These are phyloP conservation scores for Neurospora intermedia DNA, from an alignment of 495 filamentous ascomycete species.

Conservation along the genomic window DNA sequence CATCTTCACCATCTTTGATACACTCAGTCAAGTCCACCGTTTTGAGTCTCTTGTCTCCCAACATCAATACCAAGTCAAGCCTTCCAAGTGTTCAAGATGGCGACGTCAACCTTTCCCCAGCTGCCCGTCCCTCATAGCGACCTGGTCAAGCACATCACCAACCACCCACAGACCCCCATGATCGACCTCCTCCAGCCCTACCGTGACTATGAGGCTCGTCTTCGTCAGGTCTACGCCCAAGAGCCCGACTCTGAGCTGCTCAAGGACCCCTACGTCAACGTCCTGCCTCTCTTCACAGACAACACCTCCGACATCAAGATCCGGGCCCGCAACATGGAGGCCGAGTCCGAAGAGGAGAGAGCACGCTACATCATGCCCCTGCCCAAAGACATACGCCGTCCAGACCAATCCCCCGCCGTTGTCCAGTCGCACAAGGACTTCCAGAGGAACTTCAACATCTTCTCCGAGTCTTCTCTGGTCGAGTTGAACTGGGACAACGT, in stretches of 20 bases:
- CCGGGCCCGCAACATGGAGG: constrained; percentile 49
- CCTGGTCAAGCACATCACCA: constrained; percentile 35
- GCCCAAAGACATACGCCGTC: constrained; percentile 44
- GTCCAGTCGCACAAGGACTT: constrained; percentile 57
- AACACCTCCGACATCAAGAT: constrained; percentile 45
- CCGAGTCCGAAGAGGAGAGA: constrained; percentile 48
- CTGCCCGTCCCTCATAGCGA: constrained; percentile 32
- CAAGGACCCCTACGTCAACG: constrained; percentile 51
- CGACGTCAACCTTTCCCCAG: constrained; percentile 24
- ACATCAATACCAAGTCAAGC: neutral
- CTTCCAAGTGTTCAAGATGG: constrained; percentile 16
- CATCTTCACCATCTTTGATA: neutral
- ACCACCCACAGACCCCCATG: constrained; percentile 44
- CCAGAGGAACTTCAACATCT: constrained; percentile 63
- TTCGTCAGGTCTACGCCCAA: constrained; percentile 65
- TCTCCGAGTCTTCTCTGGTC: constrained; percentile 52
- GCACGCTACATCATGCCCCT: constrained; percentile 64
- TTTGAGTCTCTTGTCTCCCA: neutral
- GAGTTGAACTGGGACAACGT: constrained; percentile 72
- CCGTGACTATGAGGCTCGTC: constrained; percentile 52
- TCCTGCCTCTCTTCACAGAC: constrained; percentile 57
- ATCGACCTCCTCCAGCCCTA: constrained; percentile 53
- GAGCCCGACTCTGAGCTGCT: constrained; percentile 47
- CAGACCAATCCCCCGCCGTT: constrained; percentile 50
- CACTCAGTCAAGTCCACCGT: neutral